Base-by-base conservation (phyloP, 257 asterid species). In the Euphrasia confusa region DNA sequence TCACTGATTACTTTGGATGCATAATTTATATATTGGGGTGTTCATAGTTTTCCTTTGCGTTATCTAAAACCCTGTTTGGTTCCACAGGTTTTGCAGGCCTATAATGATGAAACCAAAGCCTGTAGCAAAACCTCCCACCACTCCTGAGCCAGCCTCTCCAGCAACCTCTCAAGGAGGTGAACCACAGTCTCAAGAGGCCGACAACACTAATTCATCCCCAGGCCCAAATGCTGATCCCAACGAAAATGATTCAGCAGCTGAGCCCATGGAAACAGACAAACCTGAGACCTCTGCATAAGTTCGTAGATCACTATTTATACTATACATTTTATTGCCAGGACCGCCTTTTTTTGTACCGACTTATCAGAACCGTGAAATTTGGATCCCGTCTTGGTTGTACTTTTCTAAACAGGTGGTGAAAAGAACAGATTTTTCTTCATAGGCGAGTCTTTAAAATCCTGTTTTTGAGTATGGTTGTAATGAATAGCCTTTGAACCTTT, bases 81-180 rank as follows among this genome's bases (percentile, higher is more conserved):
- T 58, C 21, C 47, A 50, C 91, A 89, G 97, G 85, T 60, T 77
- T 12, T 84, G 91, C 77, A 75, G 89, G 82, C 95, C 97, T 0
- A 67, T 82, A 54, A 78, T 84, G 94, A 89, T 71, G 9, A 89
- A 89, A 68, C 87, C 94, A 49, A 89, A 82, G 82, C 96, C 95
- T 0, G 76, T 9, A 8, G 42, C 52, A 39, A 85, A 83, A 66
- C 87, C 93, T 28, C 74, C 85, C 10, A 72, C 86, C 13, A 48
- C 90, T 33, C 82, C 95, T 1, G 94, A 84, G 66, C 18, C 84
- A 39, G 63, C 85, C 10, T 59, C 95, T 7, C 83, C 86, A 26
- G 64, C 84, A 15, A 17, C 86, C 3, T 52, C 95, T n/a, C 79
- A 79, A 65, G 90, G 86, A 26, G 74, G 73, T 0, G 90, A 84